Conservation (phyloP, 768 basidiomycete species). For the Cyclocybe aegerita region DNA sequence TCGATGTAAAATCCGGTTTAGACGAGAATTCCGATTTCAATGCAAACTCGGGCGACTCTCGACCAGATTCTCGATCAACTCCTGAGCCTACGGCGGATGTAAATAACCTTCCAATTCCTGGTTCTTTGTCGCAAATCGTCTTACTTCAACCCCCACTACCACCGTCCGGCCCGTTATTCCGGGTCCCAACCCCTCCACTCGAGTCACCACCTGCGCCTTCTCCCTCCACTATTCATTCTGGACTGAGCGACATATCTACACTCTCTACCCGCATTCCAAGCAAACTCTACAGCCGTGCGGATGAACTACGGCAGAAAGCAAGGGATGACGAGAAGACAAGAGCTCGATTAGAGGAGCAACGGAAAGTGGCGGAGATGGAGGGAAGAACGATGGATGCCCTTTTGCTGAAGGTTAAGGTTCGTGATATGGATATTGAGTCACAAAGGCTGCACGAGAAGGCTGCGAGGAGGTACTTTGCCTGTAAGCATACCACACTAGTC, state of each 20-base stretch:
- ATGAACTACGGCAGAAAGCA: conserved; percentile 39
- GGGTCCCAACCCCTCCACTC: conserved; percentile 4
- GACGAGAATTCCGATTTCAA: conserved; percentile 10
- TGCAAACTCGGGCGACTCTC: conserved; percentile 9
- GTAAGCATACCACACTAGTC: conserved; percentile 27
- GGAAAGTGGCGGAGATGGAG: conserved; percentile 28
- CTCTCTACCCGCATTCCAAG: conserved; percentile 32
- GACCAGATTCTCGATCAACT: background rate
- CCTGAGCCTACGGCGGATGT: background rate
- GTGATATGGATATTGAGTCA: conserved; percentile 31
- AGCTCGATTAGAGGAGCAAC: conserved; percentile 22
- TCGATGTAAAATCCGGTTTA: conserved; percentile 22
- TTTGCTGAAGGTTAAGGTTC: conserved; percentile 35
- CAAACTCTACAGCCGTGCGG: conserved; percentile 31
- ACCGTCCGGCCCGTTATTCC: conserved; percentile 21
- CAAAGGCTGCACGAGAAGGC: conserved; percentile 44
- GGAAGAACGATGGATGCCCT: conserved; percentile 37
- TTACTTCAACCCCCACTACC: conserved; percentile 24
- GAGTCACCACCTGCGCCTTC: conserved; percentile 16
- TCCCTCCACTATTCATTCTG: conserved; percentile 20
- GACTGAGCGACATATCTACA: conserved; percentile 19
- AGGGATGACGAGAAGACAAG: conserved; percentile 33
- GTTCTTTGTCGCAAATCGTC: conserved; percentile 22
- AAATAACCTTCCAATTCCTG: conserved; percentile 19
- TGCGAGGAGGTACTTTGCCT: conserved; percentile 42